These are phyloP conservation scores for Yamadazyma dushanensis DNA, from an alignment of 1,139 yeast species.

Conservation along the genomic window DNA sequence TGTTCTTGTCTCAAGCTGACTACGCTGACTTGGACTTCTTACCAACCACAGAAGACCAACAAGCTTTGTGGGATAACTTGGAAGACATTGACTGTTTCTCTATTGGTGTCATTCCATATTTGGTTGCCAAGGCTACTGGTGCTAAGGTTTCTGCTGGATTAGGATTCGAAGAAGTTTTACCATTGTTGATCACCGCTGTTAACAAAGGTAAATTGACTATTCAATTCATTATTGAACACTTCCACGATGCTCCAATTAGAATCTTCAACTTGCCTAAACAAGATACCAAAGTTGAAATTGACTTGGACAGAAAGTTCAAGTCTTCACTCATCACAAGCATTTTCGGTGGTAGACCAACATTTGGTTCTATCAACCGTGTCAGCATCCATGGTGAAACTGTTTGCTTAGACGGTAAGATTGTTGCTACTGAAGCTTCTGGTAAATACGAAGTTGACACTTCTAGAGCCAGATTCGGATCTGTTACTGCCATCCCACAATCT, in stretches of 20 bases:
- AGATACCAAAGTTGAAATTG: constrained; percentile 75
- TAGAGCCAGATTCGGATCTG: constrained; percentile 40
- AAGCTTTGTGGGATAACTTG: constrained; percentile 77
- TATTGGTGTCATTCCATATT: constrained; percentile 76
- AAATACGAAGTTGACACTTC: constrained; percentile 45
- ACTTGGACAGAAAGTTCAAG: constrained; percentile 65
- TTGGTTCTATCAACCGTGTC: constrained; percentile 89
- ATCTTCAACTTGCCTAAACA: constrained; percentile 87
- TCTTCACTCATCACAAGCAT: constrained; percentile 43
- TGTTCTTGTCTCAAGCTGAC: constrained; percentile 74
- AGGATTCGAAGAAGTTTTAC: constrained; percentile 79
- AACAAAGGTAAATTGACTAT: constrained; percentile 68
- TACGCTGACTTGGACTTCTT: constrained; percentile 61
- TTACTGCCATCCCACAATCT: constrained; percentile 49
- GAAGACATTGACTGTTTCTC: constrained; percentile 81
- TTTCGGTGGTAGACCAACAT: constrained; percentile 53
- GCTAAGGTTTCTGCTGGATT: constrained; percentile 64
- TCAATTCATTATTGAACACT: constrained; percentile 67
- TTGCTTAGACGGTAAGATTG: constrained; percentile 77
- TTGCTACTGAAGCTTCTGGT: constrained; percentile 62
- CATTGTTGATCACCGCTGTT: constrained; percentile 81
- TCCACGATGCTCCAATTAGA: constrained; percentile 79
- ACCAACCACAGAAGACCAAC: constrained; percentile 81
- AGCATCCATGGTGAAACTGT: constrained; percentile 75
- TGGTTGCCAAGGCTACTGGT: constrained; percentile 66